Base-by-base conservation (phyloP, 1,284 basidiomycete genomes). In the Ceratobasidium sp. region DNA sequence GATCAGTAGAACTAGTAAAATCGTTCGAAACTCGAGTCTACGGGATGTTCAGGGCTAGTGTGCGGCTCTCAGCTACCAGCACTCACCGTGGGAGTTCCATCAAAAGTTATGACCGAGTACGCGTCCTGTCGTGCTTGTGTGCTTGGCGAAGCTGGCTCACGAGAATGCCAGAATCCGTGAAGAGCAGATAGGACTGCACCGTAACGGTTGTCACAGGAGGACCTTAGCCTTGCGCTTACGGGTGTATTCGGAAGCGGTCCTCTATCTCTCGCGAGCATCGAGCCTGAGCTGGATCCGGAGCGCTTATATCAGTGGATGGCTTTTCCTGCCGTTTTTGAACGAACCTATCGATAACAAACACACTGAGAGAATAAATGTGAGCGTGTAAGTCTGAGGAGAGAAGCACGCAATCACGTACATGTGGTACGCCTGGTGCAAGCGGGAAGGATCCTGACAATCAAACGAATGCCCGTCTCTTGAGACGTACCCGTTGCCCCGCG, bases 111-210 rank as follows among this genome's bases (percentile, higher is more conserved):
- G 60, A 91, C 85, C 27, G 88, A 89, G 80, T 92, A 92, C 1
- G 90, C 85, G 78, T 92, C 90, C 50, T 88, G 84, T 16, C 89
- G 86, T 20, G 68, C 50, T 7, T 73, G 79, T 27, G 48, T 68
- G 12, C 52, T n/a, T 1, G 77, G 66, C 18, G 76, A 69, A 6
- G 85, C 87, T 7, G 86, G 83, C 41, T 87, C 85, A 7, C 90
- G 87, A 5, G 90, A 87, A 12, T 84, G 82, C 90, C 90, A 91
- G 81, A 91, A 91, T 7, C 83, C 83, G 77, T 89, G 81, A 7
- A 90, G 78, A 0, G 90, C 88, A 0, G 89, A 90, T 66, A 87
- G 88, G 0, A 90, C 90, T 1, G 90, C 89, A 0, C 90, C 90
- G 33, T 90, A 86, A 54, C 90, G 83, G 80, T 91, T 89, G 79